Evolutionary conservation across 257 asterid genomes (phyloP).

Genomic region (Solanum gandarillasii): DNA sequence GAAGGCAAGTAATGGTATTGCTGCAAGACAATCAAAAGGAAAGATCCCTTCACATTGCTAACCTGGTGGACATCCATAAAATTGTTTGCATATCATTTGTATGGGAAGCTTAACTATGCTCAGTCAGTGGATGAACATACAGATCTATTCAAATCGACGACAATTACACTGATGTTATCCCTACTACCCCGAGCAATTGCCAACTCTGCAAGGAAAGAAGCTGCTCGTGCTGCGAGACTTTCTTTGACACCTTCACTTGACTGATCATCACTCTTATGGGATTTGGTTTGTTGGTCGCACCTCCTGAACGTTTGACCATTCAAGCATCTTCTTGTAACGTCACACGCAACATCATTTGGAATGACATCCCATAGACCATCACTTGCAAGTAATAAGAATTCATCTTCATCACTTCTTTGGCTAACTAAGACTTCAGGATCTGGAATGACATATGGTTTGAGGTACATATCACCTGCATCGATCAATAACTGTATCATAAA

Average conservation of each 20-base stretch:
- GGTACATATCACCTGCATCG: conserved; percentile 44
- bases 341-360: conserved; percentile 48
- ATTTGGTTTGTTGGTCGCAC: background rate
- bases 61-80: background rate
- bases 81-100: background rate
- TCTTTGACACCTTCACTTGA: background rate
- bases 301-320: conserved; percentile 13
- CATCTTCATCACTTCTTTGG: conserved; percentile 23
- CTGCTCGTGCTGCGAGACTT: conserved; percentile 23
- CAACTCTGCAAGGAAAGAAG: conserved; percentile 34
- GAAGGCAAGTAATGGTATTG: background rate
- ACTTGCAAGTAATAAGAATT: conserved; percentile 49
- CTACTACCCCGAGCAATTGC: conserved; percentile 52
- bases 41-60: background rate
- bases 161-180: conserved; percentile 45
- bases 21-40: background rate
- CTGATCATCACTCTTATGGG: background rate
- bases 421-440: conserved; percentile 41
- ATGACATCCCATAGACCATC: conserved; percentile 74
- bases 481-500: background rate
- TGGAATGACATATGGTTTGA: conserved; percentile 51
- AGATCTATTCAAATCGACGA: conserved; percentile 19
- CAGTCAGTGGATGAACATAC: background rate
- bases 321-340: conserved; percentile 34
- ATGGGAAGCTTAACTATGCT: background rate